Conservation (phyloP, 1,284 basidiomycete species). For the Gymnopus androsaceus region DNA sequence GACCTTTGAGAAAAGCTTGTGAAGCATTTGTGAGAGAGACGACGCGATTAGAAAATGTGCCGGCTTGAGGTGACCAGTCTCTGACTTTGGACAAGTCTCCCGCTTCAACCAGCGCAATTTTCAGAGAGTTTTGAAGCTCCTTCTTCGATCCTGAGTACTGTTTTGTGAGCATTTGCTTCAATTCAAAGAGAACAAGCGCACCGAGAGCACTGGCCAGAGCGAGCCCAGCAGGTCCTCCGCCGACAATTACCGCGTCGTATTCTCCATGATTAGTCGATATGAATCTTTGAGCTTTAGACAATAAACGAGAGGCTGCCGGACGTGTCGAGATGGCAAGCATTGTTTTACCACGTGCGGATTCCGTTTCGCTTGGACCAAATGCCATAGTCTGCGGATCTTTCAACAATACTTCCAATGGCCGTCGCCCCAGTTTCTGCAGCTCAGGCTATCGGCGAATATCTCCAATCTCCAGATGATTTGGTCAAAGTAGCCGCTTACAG, state of each 20-base stretch:
- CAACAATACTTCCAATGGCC: constrained; percentile 36
- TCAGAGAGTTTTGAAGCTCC: constrained; percentile 48
- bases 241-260: constrained; percentile 90
- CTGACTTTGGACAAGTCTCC: constrained; percentile 70
- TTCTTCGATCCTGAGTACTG: constrained; percentile 52
- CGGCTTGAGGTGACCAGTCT: constrained; percentile 62
- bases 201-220: constrained; percentile 87
- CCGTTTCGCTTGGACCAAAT: background rate
- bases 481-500: constrained; percentile 86
- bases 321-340: background rate
- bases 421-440: constrained; percentile 70
- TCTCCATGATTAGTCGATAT: constrained; percentile 39
- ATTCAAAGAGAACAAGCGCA: constrained; percentile 35
- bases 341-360: background rate
- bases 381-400: too few species aligned
- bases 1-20: constrained; percentile 76
- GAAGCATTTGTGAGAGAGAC: constrained; percentile 88
- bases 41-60: constrained; percentile 83
- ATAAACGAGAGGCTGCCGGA: background rate
- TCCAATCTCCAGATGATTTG: constrained; percentile 93
- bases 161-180: background rate
- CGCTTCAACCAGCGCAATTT: constrained; percentile 79
- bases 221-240: constrained; percentile 91
- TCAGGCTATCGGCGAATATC: constrained; percentile 81
- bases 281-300: background rate